These are phyloP conservation scores for Pseudopithomyces chartarum DNA, from an alignment of 2,329 filamentous ascomycete genomes.

Conservation along the genomic window DNA sequence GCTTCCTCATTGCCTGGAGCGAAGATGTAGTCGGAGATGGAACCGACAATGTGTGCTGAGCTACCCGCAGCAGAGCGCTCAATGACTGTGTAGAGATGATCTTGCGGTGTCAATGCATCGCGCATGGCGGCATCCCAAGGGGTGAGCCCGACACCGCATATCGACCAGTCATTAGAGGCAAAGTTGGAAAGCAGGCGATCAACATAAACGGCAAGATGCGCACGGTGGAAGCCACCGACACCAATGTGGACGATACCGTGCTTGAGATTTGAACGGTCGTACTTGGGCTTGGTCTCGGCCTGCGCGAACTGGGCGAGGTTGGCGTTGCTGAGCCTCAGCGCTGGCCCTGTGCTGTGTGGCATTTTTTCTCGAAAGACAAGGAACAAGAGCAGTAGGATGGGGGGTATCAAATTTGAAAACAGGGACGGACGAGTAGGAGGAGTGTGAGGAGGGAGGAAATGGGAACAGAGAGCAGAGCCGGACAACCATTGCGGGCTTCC, in stretches of 20 bases:
- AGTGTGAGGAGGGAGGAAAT: not conserved
- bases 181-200: constrained; percentile 33
- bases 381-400: not conserved
- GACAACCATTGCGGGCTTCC: not conserved
- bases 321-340: constrained; percentile 23
- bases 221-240: constrained; percentile 35
- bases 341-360: constrained; percentile 1
- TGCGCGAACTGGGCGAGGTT: constrained; percentile 24
- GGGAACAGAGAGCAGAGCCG: not conserved
- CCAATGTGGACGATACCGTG: constrained; percentile 37
- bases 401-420: not conserved
- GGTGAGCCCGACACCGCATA: constrained; percentile 34
- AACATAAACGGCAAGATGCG: constrained; percentile 34
- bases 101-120: constrained; percentile 28
- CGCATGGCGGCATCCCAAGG: constrained; percentile 33
- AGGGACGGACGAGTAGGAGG: too few species aligned
- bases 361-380: constrained; percentile 1
- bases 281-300: constrained; percentile 27
- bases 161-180: constrained; percentile 31
- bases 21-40: constrained; percentile 36
- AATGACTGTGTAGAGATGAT: constrained; percentile 35
- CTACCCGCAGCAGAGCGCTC: constrained; percentile 29
- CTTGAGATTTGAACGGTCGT: constrained; percentile 29
- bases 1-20: constrained; percentile 34
- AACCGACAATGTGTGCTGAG: constrained; percentile 29